A percentile compares a stretch with the other conserved stretches of the same genome.
Evolutionary conservation across 1,284 basidiomycete species (phyloP).

Genomic region (Pholiota adiposa): DNA sequence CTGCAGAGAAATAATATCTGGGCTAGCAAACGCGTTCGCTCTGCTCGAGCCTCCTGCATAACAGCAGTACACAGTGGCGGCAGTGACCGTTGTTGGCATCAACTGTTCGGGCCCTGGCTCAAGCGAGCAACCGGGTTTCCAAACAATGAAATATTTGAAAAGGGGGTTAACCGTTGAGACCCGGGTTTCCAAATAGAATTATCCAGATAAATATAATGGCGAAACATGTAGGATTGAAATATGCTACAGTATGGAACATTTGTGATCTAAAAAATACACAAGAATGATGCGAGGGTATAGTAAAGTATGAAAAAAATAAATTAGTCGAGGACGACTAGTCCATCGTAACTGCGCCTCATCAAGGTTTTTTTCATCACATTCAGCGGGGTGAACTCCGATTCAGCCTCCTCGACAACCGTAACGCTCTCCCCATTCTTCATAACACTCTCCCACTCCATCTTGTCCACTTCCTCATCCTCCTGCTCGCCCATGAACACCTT

Average conservation of each 20-base stretch:
- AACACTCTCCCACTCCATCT: constrained; percentile 38
- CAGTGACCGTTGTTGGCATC: too few relatives aligned
- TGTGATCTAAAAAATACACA: not conserved
- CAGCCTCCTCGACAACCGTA: constrained; percentile 33
- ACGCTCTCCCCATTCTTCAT: constrained; percentile 36
- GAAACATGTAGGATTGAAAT: not conserved
- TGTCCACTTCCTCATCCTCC: constrained; percentile 35
- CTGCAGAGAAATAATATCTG: too few relatives aligned
- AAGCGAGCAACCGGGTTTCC: too few relatives aligned
- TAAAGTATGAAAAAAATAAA: not conserved
- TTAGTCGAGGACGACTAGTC: constrained; percentile 54
- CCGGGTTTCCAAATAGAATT: too few relatives aligned
- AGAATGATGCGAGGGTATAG: not conserved
- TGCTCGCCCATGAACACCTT: constrained; percentile 71
- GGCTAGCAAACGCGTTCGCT: too few relatives aligned
- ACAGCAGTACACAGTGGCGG: too few relatives aligned
- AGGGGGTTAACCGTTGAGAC: too few relatives aligned
- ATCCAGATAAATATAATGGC: too few relatives aligned
- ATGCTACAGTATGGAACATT: not conserved
- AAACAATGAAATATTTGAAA: too few relatives aligned
- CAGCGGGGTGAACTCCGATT: constrained; percentile 48
- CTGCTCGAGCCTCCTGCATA: too few relatives aligned
- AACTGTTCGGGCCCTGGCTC: too few relatives aligned
- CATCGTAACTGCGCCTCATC: constrained; percentile 50
- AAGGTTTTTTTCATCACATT: constrained; percentile 61